Conservation (phyloP, 108 stramenopile species). For the Phaeodactylum tricornutum region DNA sequence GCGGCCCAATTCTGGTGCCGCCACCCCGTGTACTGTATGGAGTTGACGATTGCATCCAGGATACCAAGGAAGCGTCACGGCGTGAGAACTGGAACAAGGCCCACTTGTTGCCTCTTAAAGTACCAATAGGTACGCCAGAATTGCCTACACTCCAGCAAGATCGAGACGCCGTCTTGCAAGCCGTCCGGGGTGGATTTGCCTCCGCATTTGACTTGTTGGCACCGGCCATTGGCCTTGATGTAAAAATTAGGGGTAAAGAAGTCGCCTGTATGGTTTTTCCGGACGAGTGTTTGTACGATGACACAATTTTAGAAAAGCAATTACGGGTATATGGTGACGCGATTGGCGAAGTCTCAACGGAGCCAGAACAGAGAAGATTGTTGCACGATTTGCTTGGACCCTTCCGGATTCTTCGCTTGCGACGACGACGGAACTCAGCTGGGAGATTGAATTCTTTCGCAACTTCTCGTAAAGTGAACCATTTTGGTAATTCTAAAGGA, state of each 20-base stretch:
- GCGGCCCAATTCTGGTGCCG: constrained; percentile 42
- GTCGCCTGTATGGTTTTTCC: not conserved
- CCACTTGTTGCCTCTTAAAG: constrained; percentile 70
- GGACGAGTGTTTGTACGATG: not conserved
- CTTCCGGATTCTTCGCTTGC: too few species aligned
- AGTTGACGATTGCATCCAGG: constrained; percentile 8
- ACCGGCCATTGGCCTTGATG: constrained; percentile 29
- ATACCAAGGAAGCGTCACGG: constrained; percentile 6
- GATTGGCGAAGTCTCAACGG: too few species aligned
- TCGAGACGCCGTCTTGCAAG: constrained; percentile 73
- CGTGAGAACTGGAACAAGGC: constrained; percentile 41
- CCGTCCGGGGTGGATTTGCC: constrained; percentile 81
- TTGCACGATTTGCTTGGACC: too few species aligned
- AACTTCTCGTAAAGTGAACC: too few species aligned
- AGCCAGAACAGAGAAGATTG: too few species aligned
- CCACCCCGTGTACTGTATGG: constrained; percentile 63
- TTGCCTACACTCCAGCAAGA: constrained; percentile 65
- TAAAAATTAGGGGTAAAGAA: not conserved
- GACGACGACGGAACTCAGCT: too few species aligned
- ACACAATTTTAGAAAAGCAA: too few species aligned
- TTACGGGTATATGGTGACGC: too few species aligned
- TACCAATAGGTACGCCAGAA: constrained; percentile 74
- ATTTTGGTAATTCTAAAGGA: too few species aligned
- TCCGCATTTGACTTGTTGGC: constrained; percentile 83
- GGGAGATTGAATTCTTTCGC: too few species aligned